Evolutionary conservation across 2,329 filamentous ascomycete genomes (phyloP).

Genomic region (Ophiostoma montium): DNA sequence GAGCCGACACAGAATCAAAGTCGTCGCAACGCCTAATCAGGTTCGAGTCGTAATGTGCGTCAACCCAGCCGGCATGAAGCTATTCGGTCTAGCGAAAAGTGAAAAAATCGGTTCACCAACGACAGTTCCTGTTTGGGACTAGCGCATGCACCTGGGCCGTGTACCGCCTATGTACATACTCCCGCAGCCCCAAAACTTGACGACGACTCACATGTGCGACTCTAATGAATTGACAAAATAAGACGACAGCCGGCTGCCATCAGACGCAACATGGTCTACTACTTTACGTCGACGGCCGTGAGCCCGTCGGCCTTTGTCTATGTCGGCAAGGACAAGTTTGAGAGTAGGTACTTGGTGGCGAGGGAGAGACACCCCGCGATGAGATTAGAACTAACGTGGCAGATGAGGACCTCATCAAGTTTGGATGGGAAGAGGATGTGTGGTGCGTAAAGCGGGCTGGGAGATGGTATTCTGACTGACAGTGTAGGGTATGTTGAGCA

Average conservation of each 20-base stretch:
- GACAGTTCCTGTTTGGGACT: neutral
- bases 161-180: neutral
- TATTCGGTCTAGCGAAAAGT: neutral
- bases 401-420: conserved; percentile 96
- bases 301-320: conserved; percentile 79
- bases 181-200: conserved; percentile 1
- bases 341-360: conserved; percentile 49
- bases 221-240: neutral
- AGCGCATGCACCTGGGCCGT: neutral
- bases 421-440: conserved; percentile 88
- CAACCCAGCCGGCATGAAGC: conserved; percentile 4
- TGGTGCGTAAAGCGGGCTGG: too few relatives aligned
- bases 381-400: conserved; percentile 5
- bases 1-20: neutral
- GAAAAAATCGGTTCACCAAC: conserved; percentile 5
- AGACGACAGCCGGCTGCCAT: too few relatives aligned
- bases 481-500: too few relatives aligned
- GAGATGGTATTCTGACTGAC: too few relatives aligned
- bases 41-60: neutral
- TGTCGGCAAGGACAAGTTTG: conserved; percentile 96
- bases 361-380: neutral
- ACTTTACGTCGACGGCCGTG: conserved; percentile 79
- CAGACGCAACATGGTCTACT: conserved; percentile 63
- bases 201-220: conserved; percentile 9
- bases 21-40: too few relatives aligned